Percentiles rank a stretch among this genome's conserved stretches.
Conservation (phyloP, 192 early-diverging fungal genomes). For the Coemansia sp. region DNA sequence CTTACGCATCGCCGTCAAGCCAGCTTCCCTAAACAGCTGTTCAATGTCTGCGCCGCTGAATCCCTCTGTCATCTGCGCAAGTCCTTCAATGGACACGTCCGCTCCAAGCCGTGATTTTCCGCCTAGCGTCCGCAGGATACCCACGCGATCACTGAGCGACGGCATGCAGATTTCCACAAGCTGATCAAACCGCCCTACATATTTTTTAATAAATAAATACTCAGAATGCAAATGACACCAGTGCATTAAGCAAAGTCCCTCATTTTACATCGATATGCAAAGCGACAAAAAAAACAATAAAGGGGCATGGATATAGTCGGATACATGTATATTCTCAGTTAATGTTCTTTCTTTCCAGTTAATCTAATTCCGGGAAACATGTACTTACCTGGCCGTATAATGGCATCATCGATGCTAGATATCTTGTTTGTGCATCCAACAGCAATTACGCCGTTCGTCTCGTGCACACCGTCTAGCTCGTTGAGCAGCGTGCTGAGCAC, state of each 20-base stretch:
- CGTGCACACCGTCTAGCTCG: conserved; percentile 97
- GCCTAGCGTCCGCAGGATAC: conserved; percentile 70
- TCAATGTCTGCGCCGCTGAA: conserved; percentile 41
- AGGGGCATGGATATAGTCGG: neutral
- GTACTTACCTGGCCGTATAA: conserved; percentile 63
- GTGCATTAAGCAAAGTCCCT: neutral
- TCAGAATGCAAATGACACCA: neutral
- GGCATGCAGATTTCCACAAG: conserved; percentile 72
- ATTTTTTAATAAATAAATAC: neutral
- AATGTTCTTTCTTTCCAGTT: no score
- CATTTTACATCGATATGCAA: conserved; percentile 4
- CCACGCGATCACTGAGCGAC: conserved; percentile 54
- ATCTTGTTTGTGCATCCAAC: conserved; percentile 92
- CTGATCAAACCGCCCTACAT: conserved; percentile 80
- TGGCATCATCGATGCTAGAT: conserved; percentile 81
- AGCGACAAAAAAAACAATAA: neutral
- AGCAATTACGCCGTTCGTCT: conserved; percentile 75
- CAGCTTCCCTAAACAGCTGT: conserved; percentile 48
- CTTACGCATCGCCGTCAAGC: conserved; percentile 31
- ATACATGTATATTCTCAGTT: no score
- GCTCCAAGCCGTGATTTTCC: conserved; percentile 56
- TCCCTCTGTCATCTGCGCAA: conserved; percentile 32
- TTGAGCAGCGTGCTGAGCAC: conserved; percentile 92
- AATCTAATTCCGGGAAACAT: no score
- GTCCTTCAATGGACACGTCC: conserved; percentile 47